phyloP scores from a whole-genome alignment of 140 eudicot species.

The Cichorium intybus region DNA sequence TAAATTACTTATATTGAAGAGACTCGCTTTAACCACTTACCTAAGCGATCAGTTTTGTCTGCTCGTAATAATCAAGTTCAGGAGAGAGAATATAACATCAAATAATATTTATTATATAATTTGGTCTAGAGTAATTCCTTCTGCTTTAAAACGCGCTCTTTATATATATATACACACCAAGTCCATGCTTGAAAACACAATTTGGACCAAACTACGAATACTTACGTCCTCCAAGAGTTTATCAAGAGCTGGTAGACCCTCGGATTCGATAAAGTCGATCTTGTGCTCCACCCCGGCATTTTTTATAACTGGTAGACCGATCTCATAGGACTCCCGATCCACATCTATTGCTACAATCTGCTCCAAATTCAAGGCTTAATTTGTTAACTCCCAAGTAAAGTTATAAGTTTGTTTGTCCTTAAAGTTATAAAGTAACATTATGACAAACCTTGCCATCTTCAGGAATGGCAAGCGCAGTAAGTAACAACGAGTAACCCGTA shows the following conservation, averaged over 20 bases:
- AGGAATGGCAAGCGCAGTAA: conserved; percentile 69
- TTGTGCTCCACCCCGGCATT: conserved; percentile 71
- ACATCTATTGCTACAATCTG: conserved; percentile 58
- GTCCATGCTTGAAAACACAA: no score
- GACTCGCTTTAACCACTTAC: no score
- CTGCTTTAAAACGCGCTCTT: no score
- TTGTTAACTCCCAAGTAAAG: not conserved
- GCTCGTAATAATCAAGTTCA: no score
- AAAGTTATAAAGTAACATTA: not conserved
- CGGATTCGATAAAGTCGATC: conserved; percentile 41
- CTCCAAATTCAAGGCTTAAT: conserved; percentile 5
- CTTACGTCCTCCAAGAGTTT: conserved; percentile 43
- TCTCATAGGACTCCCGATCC: conserved; percentile 41
- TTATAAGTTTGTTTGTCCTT: not conserved
- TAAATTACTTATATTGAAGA: no score
- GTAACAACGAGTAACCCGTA: conserved; percentile 69
- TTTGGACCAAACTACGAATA: not conserved
- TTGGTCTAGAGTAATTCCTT: no score
- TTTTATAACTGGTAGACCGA: conserved; percentile 53
- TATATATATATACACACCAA: no score
- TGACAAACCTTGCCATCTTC: conserved; percentile 64
- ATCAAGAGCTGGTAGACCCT: conserved; percentile 42
- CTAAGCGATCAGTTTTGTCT: no score
- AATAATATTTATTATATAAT: no score
- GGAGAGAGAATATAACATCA: no score